Evolutionary conservation across 164 flowering plant genomes (phyloP).

Genomic region (Magnolia changhungtana): DNA sequence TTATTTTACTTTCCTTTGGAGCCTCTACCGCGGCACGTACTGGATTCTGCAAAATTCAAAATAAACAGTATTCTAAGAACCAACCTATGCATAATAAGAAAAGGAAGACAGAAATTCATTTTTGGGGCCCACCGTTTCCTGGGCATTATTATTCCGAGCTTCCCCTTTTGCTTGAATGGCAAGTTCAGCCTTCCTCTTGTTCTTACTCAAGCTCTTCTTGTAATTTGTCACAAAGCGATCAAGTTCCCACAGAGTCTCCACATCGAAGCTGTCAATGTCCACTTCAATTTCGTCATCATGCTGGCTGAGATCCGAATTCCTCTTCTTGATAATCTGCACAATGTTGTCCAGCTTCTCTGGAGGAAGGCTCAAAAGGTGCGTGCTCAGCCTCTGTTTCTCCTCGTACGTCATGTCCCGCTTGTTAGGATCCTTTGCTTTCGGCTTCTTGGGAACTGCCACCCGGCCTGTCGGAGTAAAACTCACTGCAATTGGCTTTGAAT

Average conservation of each 20-base stretch:
- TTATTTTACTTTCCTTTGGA: conserved; percentile 30
- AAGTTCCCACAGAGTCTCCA: conserved; percentile 90
- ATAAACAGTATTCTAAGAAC: neutral
- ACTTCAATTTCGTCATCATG: conserved; percentile 89
- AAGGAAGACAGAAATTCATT: neutral
- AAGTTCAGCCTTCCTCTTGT: conserved; percentile 53
- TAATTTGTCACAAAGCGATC: conserved; percentile 73
- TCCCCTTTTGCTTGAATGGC: conserved; percentile 37
- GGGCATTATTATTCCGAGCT: conserved; percentile 21
- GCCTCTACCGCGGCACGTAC: conserved; percentile 19
- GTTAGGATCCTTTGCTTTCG: conserved; percentile 51
- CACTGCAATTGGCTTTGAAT: conserved; percentile 26
- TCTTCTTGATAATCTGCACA: conserved; percentile 78
- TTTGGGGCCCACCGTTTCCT: conserved; percentile 22
- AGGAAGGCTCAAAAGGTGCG: conserved; percentile 61
- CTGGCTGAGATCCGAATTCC: conserved; percentile 60
- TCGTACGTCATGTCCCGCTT: conserved; percentile 78
- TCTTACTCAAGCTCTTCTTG: conserved; percentile 61
- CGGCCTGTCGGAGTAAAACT: conserved; percentile 27
- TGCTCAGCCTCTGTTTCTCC: conserved; percentile 82
- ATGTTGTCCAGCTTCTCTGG: conserved; percentile 68
- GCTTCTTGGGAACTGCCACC: conserved; percentile 51
- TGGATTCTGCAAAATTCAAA: conserved; percentile 26
- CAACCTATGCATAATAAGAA: neutral
- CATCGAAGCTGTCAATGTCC: conserved; percentile 78